Evolutionary conservation across 2,329 filamentous ascomycete species (phyloP), one percentile per base, ranked within the genome.

Genomic region (Fusarium praegraminearum): DNA sequence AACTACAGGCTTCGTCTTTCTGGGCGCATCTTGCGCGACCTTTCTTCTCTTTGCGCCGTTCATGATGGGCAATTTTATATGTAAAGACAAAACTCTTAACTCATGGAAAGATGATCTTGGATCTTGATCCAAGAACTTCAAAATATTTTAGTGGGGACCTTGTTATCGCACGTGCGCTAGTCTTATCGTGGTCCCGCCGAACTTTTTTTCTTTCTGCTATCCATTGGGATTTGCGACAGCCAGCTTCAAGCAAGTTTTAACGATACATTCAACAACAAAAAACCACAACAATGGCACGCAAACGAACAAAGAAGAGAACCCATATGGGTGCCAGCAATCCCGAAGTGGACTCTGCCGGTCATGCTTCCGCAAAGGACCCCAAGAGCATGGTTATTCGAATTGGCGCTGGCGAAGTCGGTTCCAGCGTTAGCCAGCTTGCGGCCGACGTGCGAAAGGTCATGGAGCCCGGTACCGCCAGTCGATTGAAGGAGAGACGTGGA

Each of bases 371-470:
- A 55, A 89, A 90, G 70, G 86, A 90, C 53, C 96, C 96, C 35
- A 98, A 98, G 86, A 97, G 92, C 79, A 98, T 99, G 95, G 95
- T 99, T 62, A 97, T 99, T 80, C 93, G 96, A 73, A 94, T 98
- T 76, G 96, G 96, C 75, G 95, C 94, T 74, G 92, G 94, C 75
- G 93, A 98, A 78, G 93, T 99, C 54, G 96, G 96, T 61, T 89
- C 93, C 63, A 97, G 92, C 79, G 88, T 99, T 75, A 95, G 91
- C 78, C 94, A 98, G 82, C 85, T 99, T 73, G 94, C 95, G 24
- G 90, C 92, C 73, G 96, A 99, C 82, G 92, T 98, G 62, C 90
- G 96, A 74, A 86, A 87, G 57, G 95, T 98, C 83, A 97, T 99
- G 94, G 94, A 98, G 81, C 96, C 96, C 1, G 93, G 94, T 56